Evolutionary conservation across 352 stramenopile species (phyloP), one percentile per base, ranked within the genome.

Genomic region (Sclerospora graminicola): DNA sequence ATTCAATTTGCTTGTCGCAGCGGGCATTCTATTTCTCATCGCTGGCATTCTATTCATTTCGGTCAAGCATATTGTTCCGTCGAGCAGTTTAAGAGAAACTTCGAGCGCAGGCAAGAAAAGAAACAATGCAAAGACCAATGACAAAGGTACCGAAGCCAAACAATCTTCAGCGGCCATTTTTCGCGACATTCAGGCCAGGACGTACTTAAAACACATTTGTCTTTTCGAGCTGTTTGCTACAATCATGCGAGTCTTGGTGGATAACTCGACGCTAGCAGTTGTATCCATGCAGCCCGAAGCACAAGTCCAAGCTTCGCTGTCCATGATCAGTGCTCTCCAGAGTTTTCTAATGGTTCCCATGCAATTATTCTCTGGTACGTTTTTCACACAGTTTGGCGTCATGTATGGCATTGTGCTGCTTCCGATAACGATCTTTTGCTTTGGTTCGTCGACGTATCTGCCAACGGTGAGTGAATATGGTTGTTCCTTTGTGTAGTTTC

Each of bases 341-440:
- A 92, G 81, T 42, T 73, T 89, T 19, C 55, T 92, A 16, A 92
- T 92, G 81, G 89, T 92, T 41, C 81, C 81, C 10, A 71, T 92
- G 60, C 81, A 92, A 35, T 41, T 90, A 10, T 56, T 74, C 1
- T 88, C 81, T 0, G 81, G 81, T 3, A 65, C 76, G 3, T 84
- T 90, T 31, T 92, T 90, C 58, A 85, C 74, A 15, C 78, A 71
- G 20, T 90, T 90, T n/a, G n/a, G n/a, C n/a, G n/a, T n/a, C n/a
- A n/a, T n/a, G n/a, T n/a, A n/a, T n/a, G n/a, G n/a, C n/a, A 88
- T 92, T 38, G 67, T 60, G 1, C 57, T 79, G 51, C 60, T 92
- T 4, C 81, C 81, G 0, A 51, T 86, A 7, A 67, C 71, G 0
- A 71, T 90, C 5, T 72, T 92, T 20, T 44, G 87, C 14, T 92